These are phyloP conservation scores for Tylopilus subfusipes DNA, from an alignment of 768 basidiomycete species.

Conservation along the genomic window DNA sequence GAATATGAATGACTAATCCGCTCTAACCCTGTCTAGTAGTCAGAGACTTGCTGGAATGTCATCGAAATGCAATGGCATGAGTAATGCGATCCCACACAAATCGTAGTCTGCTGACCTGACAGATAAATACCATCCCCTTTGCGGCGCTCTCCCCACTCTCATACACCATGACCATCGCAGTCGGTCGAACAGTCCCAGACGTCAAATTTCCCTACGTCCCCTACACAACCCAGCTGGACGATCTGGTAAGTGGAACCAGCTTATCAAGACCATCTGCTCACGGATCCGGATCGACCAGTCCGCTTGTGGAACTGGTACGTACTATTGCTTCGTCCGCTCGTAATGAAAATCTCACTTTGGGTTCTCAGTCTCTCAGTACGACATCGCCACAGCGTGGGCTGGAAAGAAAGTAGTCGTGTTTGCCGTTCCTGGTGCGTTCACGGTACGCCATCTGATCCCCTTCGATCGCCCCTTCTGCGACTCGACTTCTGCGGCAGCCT, in stretches of 20 bases:
- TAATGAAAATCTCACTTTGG: neutral
- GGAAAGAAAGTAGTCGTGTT: slow-evolving; percentile 80
- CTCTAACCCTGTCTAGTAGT: no score
- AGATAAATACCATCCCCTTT: neutral
- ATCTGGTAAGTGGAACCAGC: slow-evolving; percentile 41
- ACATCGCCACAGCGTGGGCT: slow-evolving; percentile 60
- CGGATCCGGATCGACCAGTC: slow-evolving; percentile 34
- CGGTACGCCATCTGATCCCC: slow-evolving; percentile 42
- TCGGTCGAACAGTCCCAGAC: slow-evolving; percentile 50
- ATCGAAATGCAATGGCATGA: no score
- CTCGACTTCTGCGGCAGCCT: slow-evolving; percentile 23
- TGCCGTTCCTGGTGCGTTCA: slow-evolving; percentile 79
- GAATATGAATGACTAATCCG: no score
- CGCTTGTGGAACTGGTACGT: slow-evolving; percentile 65
- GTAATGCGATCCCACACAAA: neutral
- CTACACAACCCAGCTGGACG: slow-evolving; percentile 59
- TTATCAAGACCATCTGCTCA: slow-evolving; percentile 8
- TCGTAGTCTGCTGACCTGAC: neutral
- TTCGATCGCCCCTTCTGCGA: neutral
- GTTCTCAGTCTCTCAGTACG: slow-evolving; percentile 46
- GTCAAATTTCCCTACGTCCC: slow-evolving; percentile 52
- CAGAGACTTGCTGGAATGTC: no score
- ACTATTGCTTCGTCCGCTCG: neutral
- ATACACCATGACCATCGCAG: slow-evolving; percentile 36
- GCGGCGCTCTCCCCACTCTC: no score